These are phyloP conservation scores for Exserohilum rostratum DNA, from an alignment of 2,329 filamentous ascomycete genomes.

Conservation along the genomic window DNA sequence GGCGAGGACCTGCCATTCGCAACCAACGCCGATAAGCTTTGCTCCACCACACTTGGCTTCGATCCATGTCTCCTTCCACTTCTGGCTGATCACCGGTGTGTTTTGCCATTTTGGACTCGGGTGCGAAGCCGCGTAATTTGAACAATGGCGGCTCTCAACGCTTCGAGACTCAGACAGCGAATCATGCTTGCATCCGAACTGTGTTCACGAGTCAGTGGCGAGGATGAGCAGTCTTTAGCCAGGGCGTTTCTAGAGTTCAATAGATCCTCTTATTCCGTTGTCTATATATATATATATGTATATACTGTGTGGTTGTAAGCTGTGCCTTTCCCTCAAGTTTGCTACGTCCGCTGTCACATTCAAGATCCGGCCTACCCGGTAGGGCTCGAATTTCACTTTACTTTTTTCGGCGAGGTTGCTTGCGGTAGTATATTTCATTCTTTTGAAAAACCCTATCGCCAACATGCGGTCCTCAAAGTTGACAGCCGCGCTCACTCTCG, in stretches of 20 bases:
- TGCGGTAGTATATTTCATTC: neutral
- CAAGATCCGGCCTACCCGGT: neutral
- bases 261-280: neutral
- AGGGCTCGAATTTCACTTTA: neutral
- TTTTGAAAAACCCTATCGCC: conserved; percentile 1
- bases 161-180: neutral
- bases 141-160: neutral
- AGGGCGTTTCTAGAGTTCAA: neutral
- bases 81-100: neutral
- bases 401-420: neutral
- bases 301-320: neutral
- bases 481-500: conserved; percentile 33
- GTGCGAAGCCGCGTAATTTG: neutral
- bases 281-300: too few relatives aligned
- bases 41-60: neutral
- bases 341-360: neutral
- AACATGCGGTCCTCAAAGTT: conserved; percentile 34
- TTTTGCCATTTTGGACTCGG: neutral
- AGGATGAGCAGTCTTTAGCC: neutral
- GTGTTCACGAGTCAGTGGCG: neutral
- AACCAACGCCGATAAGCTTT: neutral
- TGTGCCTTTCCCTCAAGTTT: neutral
- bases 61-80: neutral
- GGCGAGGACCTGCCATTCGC: conserved; percentile 3
- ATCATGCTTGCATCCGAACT: neutral